Evolutionary conservation across 768 basidiomycete species (phyloP), one percentile per base, ranked within the genome.

Genomic region (Xerocomellus amylosporus): DNA sequence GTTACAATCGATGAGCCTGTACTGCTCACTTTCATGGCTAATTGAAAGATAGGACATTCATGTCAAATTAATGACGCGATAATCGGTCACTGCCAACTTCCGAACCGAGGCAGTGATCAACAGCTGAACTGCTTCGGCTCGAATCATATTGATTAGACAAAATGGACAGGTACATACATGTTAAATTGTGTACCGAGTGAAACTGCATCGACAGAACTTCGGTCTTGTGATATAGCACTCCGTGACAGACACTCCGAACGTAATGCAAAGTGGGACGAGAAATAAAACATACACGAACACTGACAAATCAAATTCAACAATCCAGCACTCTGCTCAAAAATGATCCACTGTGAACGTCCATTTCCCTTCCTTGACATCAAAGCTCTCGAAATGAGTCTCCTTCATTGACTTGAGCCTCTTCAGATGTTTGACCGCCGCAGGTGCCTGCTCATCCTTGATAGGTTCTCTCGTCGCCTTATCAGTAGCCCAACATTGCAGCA

Each of bases 261-360:
- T 34, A 40, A 34, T 39, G 8, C 12, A 37, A 22, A 14, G 14
- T 44, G 24, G 34, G 37, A 48, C 17, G 40, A 37, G 17, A 39
- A 45, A 17, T 31, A 43, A 17, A 17, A 36, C 36, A 30, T 20
- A 40, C 15, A 38, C 33, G 34, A 45, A 45, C 28, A n/a, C 38
- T 42, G 43, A 50, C 28, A 10, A 51, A 53, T 36, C 38, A 53
- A 48, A 34, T 28, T 42, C 26, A 50, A 13, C 22, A 48, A 34
- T 28, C 44, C 26, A 50, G 15, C 22, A 39, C 17, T 40, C n/a
- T 28, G 28, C 54, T 80, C 72, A 92, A 77, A 98, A 99, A 75
- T 96, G 93, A 67, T 93, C 86, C 58, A 98, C 97, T 30, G 79
- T 84, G 74, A 99, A 98, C 46, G 85, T 88, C 96, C 96, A 98